phyloP scores from a whole-genome alignment of 179 eudicot genomes.

The Patellifolia procumbens region DNA sequence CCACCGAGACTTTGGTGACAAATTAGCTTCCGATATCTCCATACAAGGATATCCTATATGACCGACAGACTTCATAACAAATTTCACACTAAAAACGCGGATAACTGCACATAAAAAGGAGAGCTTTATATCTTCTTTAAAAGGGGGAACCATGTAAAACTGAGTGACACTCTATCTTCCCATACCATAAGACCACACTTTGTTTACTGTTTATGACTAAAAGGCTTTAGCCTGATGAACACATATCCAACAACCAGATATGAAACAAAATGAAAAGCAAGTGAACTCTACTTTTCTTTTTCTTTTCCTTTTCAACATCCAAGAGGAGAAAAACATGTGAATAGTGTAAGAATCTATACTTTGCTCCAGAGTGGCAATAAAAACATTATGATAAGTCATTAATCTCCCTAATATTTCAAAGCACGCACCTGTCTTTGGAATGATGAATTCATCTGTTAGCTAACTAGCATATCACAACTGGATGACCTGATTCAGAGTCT shows the following conservation, averaged over 20 bases:
- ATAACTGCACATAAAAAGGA: background rate
- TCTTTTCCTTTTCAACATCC: too few species aligned
- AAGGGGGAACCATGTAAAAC: conserved; percentile 3
- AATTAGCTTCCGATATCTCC: background rate
- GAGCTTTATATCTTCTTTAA: background rate
- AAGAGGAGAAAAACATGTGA: conserved; percentile 1
- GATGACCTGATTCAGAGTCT: too few species aligned
- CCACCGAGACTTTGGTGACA: conserved; percentile 3
- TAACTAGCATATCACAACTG: too few species aligned
- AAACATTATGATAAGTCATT: background rate
- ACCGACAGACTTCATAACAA: background rate
- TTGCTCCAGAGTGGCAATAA: too few species aligned
- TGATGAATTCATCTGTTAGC: too few species aligned
- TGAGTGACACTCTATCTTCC: background rate
- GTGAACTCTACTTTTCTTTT: too few species aligned
- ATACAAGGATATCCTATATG: background rate
- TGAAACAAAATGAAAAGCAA: conserved; percentile 3
- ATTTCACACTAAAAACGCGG: too few species aligned
- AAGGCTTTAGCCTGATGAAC: background rate
- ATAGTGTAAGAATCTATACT: too few species aligned
- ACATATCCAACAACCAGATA: background rate
- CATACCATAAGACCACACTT: background rate
- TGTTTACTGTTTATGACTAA: background rate
- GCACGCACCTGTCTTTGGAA: background rate
- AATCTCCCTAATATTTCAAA: background rate